Base-by-base conservation (phyloP, 2,329 filamentous ascomycete species). In the Chaetomium globosum region DNA sequence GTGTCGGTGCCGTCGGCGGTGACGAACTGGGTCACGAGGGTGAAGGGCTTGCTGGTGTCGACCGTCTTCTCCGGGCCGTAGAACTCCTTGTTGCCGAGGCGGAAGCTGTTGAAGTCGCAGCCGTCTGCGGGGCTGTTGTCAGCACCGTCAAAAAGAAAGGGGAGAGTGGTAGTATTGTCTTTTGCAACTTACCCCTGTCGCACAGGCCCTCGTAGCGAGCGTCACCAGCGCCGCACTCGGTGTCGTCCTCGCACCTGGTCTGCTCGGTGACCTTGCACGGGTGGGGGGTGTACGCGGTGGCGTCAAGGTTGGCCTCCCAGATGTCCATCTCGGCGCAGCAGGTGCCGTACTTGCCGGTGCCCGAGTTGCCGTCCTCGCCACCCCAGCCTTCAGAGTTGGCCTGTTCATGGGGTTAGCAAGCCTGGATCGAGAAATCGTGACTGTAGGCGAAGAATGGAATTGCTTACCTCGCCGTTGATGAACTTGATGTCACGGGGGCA, bases 301-400 rank as follows among this genome's bases (percentile, higher is more conserved):
- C 82, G 72, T 86, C 81, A 63, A 77, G 79, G 78, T 88, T 87
- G 65, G 85, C 85, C 75, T 88, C 87, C 87, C 87, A 89, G 75
- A 81, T 75, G 69, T 87, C 84, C 79, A 87, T 85, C 75, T 87
- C 85, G 51, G 82, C 76, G 74, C 84, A 87, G 79, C 84, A 86
- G 39, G 82, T 79, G 63, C 85, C 85, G 63, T 79, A 77, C 49
- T 77, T 77, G 65, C 82, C 83, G 16, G 77, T 74, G 53, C 84
- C 84, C 53, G 82, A 80, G 72, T 83, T 83, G 67, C 75, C 69
- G 73, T 87, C 83, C 0, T 82, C 83, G 12, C 83, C 77, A 33
- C 71, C 66, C 81, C 82, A 84, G 65, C 81, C 80, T 62, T 82
- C 80, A 30, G 80, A 75, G 72, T 83, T 84, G 67, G 77, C 77